A percentile compares a stretch with the other conserved stretches of the same genome.
Evolutionary conservation across 768 basidiomycete species (phyloP).

Genomic region (Tylopilus subfusipes): DNA sequence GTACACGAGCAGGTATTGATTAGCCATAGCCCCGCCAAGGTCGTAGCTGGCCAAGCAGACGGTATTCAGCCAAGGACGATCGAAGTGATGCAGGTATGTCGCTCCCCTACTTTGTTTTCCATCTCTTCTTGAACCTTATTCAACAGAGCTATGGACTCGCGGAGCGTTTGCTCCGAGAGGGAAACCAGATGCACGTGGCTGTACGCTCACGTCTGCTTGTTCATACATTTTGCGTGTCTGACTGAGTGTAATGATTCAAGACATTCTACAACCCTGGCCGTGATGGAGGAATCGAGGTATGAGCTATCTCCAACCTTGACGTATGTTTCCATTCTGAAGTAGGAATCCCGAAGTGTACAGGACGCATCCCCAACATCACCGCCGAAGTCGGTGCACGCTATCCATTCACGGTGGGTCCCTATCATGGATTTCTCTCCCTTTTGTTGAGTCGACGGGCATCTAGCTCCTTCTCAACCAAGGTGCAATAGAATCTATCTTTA

Average conservation of each 20-base stretch:
- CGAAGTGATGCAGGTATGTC: not conserved
- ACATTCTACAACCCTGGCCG: slow-evolving; percentile 67
- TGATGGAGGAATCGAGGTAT: slow-evolving; percentile 58
- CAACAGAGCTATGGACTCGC: slow-evolving; percentile 26
- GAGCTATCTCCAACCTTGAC: not conserved
- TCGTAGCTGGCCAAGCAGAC: not conserved
- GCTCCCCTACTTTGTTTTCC: not conserved
- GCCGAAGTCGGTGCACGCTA: not conserved
- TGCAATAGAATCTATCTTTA: not conserved
- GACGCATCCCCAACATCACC: slow-evolving; percentile 39
- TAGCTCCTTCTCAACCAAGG: slow-evolving; percentile 38
- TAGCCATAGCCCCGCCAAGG: not conserved
- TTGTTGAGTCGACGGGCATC: not conserved
- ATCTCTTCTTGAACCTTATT: not conserved
- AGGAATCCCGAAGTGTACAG: slow-evolving; percentile 48
- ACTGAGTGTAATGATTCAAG: slow-evolving; percentile 32
- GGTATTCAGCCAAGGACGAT: not conserved
- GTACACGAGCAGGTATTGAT: not conserved
- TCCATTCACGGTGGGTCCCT: slow-evolving; percentile 29
- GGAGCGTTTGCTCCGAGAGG: slow-evolving; percentile 56
- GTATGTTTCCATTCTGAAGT: not conserved
- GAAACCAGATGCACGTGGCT: slow-evolving; percentile 62
- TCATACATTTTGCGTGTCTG: not conserved
- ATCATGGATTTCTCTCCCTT: not conserved
- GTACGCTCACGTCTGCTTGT: slow-evolving; percentile 35